Evolutionary conservation across 345 rosid genomes (phyloP), one percentile per base, ranked within the genome.

Genomic region (Boechera divaricarpa): DNA sequence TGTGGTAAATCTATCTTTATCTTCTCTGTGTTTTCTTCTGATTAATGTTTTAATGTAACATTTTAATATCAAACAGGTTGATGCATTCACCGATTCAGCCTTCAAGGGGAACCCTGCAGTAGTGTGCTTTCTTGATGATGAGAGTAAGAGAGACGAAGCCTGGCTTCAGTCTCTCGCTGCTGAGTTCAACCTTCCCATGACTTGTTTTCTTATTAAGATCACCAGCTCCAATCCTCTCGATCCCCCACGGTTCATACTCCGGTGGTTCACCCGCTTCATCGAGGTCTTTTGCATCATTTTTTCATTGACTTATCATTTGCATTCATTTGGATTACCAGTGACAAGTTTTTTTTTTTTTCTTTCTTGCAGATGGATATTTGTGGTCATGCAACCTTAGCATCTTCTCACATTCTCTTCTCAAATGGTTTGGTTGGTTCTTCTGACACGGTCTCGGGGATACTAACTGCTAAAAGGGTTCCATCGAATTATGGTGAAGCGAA

Each of bases 41-140:
- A 28, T 28, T 1, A 28, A 28, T 28, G 29, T 2, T 28, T 28
- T 28, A 2, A 28, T 28, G 29, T 28, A 28, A 28, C 29, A 28
- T 28, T 28, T 28, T 28, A 1, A 28, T 2, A 28, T 35, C 0
- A 38, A 55, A 48, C 32, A 75, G 79, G 98, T 90, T 42, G 91
- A 93, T 59, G 93, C 97, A 1, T 93, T 93, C 82, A 80, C 93
- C 0, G 91, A 84, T 7, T 60, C 86, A 1, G 80, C 89, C 3
- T 93, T 89, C 80, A 85, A 83, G 75, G 93, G 98, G 10, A 93
- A 91, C 75, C 97, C 89, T 10, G 95, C 95, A 0, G 93, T 89
- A 3, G 97, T 93, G 9, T 93, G 97, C 55, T 78, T 91, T 67
- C 77, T 93, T 61, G 89, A 86, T 52, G 88, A 82, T 39, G 89